These are phyloP conservation scores for Ramaria rubella DNA, from an alignment of 768 basidiomycete genomes.

Conservation along the genomic window DNA sequence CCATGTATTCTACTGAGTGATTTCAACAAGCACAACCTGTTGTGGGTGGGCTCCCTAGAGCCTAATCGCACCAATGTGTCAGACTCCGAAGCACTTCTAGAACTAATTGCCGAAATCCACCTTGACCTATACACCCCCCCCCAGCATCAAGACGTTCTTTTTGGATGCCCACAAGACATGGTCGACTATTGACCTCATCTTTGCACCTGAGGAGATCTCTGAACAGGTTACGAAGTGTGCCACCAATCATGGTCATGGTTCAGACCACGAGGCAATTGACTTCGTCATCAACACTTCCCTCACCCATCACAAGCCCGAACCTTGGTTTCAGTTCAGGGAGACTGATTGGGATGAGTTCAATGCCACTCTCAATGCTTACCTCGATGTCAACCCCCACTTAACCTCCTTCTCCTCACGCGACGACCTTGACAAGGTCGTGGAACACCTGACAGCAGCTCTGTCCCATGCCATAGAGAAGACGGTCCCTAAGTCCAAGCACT, in stretches of 20 bases:
- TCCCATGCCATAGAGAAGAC: no score
- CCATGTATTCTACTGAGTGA: conserved; percentile 30
- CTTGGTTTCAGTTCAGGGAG: neutral
- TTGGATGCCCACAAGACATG: neutral
- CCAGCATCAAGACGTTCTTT: neutral
- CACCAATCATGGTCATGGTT: neutral
- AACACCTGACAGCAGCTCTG: neutral
- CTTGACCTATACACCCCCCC: neutral
- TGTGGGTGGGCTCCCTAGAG: conserved; percentile 29
- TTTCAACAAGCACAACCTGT: no score
- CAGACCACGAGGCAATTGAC: neutral
- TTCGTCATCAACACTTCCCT: neutral
- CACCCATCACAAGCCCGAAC: neutral
- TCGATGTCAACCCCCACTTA: neutral
- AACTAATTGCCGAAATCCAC: neutral
- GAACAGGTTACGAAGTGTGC: neutral
- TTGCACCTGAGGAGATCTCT: neutral
- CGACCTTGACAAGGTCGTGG: neutral
- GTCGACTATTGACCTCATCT: conserved; percentile 2
- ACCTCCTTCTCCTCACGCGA: no score
- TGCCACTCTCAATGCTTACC: conserved; percentile 26
- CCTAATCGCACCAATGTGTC: neutral
- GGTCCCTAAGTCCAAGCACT: conserved; percentile 17
- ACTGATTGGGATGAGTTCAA: neutral
- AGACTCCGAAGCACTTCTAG: neutral